These are phyloP conservation scores for Aaosphaeria arxii DNA, from an alignment of 2,329 filamentous ascomycete species.

Conservation along the genomic window DNA sequence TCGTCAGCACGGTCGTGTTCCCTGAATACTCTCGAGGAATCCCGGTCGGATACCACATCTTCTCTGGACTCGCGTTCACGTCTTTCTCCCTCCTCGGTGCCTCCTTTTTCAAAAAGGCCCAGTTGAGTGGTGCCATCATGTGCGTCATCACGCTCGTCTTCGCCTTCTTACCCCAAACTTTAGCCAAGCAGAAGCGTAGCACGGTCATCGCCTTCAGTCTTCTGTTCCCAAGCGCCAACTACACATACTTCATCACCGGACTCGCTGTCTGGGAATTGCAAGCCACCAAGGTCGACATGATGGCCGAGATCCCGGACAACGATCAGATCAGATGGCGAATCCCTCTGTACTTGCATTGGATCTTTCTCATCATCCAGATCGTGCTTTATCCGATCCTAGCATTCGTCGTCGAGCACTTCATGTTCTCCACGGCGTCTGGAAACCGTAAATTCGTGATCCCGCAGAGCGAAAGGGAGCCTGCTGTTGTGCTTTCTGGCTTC, in stretches of 20 bases:
- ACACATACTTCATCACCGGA: slow-evolving; percentile 23
- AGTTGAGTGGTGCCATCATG: slow-evolving; percentile 22
- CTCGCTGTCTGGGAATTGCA: slow-evolving; percentile 14
- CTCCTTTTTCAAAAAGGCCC: slow-evolving; percentile 24
- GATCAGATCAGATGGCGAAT: slow-evolving; percentile 10
- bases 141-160: slow-evolving; percentile 16
- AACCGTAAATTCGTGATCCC: slow-evolving; percentile 30
- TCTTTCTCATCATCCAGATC: slow-evolving; percentile 19
- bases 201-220: slow-evolving; percentile 13
- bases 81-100: slow-evolving; percentile 21
- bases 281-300: slow-evolving; percentile 9
- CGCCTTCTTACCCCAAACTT: slow-evolving; percentile 16
- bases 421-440: slow-evolving; percentile 19
- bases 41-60: slow-evolving; percentile 17
- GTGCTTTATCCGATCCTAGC: slow-evolving; percentile 18
- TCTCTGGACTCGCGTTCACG: slow-evolving; percentile 18
- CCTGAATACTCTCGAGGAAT: slow-evolving; percentile 13
- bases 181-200: slow-evolving; percentile 10
- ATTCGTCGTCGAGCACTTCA: slow-evolving; percentile 14
- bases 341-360: slow-evolving; percentile 16
- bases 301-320: not conserved
- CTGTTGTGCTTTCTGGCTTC: slow-evolving; percentile 33
- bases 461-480: slow-evolving; percentile 23
- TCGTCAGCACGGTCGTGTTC: slow-evolving; percentile 16
- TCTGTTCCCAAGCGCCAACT: slow-evolving; percentile 19